These are phyloP conservation scores for Xenosphaeropsis pyriputrescens DNA, from an alignment of 2,329 filamentous ascomycete species.

Conservation along the genomic window DNA sequence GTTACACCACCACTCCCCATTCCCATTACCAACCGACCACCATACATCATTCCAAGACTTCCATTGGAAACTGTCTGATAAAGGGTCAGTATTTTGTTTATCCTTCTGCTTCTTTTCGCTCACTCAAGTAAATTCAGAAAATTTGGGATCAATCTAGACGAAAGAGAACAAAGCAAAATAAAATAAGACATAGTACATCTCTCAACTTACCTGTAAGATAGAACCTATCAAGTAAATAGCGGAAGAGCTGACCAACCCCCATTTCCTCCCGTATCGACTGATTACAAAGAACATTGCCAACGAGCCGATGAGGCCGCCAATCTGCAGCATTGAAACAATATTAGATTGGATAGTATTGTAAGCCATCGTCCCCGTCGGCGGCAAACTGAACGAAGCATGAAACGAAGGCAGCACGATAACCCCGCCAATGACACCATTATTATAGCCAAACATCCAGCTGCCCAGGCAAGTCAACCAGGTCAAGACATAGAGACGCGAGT, in stretches of 20 bases:
- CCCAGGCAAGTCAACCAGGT: no score
- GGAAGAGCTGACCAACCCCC: constrained; percentile 4
- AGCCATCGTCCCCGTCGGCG: constrained; percentile 6
- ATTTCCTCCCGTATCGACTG: constrained; percentile 7
- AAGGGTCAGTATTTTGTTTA: no score
- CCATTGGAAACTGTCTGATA: constrained; percentile 10
- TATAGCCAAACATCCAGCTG: constrained; percentile 3
- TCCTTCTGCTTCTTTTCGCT: no score
- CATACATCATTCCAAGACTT: constrained; percentile 11
- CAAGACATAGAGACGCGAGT: no score
- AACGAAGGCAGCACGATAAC: constrained; percentile 1
- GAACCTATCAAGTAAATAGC: constrained; percentile 7
- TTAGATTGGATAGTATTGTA: constrained; percentile 11
- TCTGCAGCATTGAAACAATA: constrained; percentile 14
- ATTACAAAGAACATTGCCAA: constrained; percentile 9
- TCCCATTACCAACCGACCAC: constrained; percentile 11
- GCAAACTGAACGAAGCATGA: constrained; percentile 10
- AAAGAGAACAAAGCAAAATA: no score
- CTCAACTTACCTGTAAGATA: constrained; percentile 8
- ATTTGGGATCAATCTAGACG: no score
- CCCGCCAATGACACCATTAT: constrained; percentile 3
- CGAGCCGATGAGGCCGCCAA: constrained; percentile 11
- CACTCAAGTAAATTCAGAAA: no score
- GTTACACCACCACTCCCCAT: constrained; percentile 12
- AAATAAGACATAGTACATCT: background rate